Evolutionary conservation across 345 rosid species (phyloP).

Genomic region (Eucalyptus tenuipes): DNA sequence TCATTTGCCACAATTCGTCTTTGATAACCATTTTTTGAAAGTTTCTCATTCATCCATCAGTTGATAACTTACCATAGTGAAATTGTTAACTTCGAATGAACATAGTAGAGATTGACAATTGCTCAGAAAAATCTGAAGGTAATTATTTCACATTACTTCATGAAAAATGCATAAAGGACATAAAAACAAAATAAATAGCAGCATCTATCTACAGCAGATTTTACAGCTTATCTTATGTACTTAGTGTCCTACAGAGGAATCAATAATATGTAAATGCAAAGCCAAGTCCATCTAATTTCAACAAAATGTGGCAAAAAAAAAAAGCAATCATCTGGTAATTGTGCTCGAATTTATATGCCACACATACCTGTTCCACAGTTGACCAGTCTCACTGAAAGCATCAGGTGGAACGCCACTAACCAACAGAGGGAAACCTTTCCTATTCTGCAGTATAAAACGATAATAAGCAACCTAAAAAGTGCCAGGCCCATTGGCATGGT

Average conservation of each 20-base stretch:
- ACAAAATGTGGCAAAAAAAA: not conserved
- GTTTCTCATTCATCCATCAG: not conserved
- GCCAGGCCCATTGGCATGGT: not conserved
- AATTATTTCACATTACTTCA: not conserved
- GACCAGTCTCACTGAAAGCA: conserved; percentile 95
- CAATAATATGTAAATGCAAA: not conserved
- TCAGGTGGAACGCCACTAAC: conserved; percentile 98
- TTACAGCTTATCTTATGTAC: not conserved
- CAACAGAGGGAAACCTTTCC: conserved; percentile 63
- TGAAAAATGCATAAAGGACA: not conserved
- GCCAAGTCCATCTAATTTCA: not conserved
- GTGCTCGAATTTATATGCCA: not conserved
- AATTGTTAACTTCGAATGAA: not conserved
- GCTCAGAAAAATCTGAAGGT: not conserved
- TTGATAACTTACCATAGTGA: not conserved
- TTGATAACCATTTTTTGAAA: not conserved
- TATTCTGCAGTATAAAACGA: conserved; percentile 40
- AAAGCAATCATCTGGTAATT: not conserved
- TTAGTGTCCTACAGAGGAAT: not conserved
- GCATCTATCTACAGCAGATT: not conserved
- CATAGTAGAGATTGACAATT: not conserved
- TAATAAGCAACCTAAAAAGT: not conserved
- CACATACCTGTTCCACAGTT: conserved; percentile 80
- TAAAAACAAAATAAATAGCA: not conserved
- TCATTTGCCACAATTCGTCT: not conserved